Base-by-base conservation (phyloP, 169 alveolate genomes). In the Cryptosporidium sp. region DNA sequence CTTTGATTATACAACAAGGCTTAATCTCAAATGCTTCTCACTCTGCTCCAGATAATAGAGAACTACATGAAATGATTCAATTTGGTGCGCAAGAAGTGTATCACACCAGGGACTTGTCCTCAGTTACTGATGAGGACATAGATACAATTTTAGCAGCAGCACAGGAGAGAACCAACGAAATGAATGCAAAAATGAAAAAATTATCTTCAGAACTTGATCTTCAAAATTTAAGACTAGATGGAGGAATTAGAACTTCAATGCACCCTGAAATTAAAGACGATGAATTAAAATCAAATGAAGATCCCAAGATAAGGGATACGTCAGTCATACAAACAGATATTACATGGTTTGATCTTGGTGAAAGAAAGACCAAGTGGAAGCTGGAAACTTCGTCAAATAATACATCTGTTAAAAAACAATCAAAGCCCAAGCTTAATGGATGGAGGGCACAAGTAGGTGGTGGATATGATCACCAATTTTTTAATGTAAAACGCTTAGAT, bases 81-180 rank as follows among this genome's bases (percentile, higher is more conserved):
- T 96, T 93, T 91, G 99, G 99, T 0, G 99, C 99, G 0, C 97
- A 96, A 73, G 97, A 97, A 85, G 96, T 97, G 9, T 94, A 95
- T 62, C 94, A 94, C 58, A 93, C 95, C 16, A 93, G 95, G 67
- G 95, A 93, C 31, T 93, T 93, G n/a, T 91, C 95, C 2, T 91
- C 96, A 62, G 94, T 92, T 70, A 93, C 94, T 84, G 97, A 95
- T 80, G 97, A 94, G 62, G 97, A 96, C 65, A 95, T 97, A 48
- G 98, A 97, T 80, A 93, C 94, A 70, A 95, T 97, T 31, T 69
- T 97, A 14, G 96, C 96, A 67, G 94, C 96, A 84, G 96, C 97
- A 16, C 94, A 93, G 75, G 94, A 95, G 85, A 94, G 96, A 86
- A 96, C 99, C 10, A 94, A 95, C 59, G 96, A 94, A 68, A 94